Percentiles rank a stretch among this genome's conserved stretches.
Conservation (phyloP, 73 alveolate species). For the Paramecium octaurelia region DNA sequence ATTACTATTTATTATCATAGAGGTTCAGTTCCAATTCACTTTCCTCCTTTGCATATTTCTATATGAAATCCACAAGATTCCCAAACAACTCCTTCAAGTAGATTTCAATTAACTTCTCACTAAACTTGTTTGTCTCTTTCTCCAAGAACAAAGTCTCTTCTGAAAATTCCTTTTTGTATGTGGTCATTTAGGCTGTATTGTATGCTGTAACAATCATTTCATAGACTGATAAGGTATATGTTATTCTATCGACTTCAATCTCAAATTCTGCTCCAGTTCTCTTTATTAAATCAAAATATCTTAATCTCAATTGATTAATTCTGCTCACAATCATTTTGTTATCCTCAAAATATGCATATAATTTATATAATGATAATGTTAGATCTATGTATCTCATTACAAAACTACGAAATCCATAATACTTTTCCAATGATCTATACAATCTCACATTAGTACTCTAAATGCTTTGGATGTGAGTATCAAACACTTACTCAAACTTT, state of each 20-base stretch:
- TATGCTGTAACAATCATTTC: slow-evolving; percentile 36
- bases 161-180: slow-evolving; percentile 47
- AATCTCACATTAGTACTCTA: slow-evolving; percentile 32
- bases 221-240: slow-evolving; percentile 43
- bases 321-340: slow-evolving; percentile 52
- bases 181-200: slow-evolving; percentile 20
- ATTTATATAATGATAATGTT: slow-evolving; percentile 43
- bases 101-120: slow-evolving; percentile 25
- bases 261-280: slow-evolving; percentile 57
- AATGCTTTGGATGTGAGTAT: slow-evolving; percentile 47
- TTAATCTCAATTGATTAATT: slow-evolving; percentile 25
- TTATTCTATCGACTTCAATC: slow-evolving; percentile 23
- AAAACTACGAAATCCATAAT: slow-evolving; percentile 23
- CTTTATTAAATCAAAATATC: slow-evolving; percentile 49
- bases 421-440: slow-evolving; percentile 47
- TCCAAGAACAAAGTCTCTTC: slow-evolving; percentile 46
- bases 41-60: slow-evolving; percentile 50
- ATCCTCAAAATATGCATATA: slow-evolving; percentile 52
- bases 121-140: slow-evolving; percentile 46
- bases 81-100: slow-evolving; percentile 56
- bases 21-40: background rate
- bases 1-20: background rate
- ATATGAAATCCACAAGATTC: slow-evolving; percentile 48
- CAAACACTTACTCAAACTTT: slow-evolving; percentile 57
- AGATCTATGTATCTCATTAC: slow-evolving; percentile 54